phyloP scores from a whole-genome alignment of 345 rosid species.

The Eucalyptus rudis region DNA sequence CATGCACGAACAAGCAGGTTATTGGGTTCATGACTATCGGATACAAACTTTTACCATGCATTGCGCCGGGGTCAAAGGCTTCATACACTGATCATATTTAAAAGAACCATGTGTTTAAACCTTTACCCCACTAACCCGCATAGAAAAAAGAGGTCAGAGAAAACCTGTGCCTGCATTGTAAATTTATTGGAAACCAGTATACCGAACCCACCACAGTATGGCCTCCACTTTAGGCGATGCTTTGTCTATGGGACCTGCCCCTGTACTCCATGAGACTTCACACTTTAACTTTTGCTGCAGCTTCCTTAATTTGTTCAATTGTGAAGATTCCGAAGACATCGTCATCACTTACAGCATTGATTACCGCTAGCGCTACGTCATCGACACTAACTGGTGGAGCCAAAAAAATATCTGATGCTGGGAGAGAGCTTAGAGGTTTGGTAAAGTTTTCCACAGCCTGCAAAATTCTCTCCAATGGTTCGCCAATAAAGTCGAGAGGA shows the following conservation, averaged over 20 bases:
- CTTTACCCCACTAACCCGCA: not conserved
- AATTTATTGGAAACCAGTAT: not conserved
- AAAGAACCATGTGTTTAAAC: not conserved
- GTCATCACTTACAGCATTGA: constrained; percentile 57
- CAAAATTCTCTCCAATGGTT: constrained; percentile 58
- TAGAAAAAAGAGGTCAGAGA: not conserved
- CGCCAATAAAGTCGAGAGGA: constrained; percentile 71
- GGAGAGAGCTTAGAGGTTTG: constrained; percentile 57
- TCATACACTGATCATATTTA: not conserved
- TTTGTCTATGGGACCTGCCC: not conserved
- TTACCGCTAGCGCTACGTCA: constrained; percentile 65
- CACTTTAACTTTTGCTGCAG: constrained; percentile 52
- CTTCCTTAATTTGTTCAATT: constrained; percentile 92
- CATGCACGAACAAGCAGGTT: not conserved
- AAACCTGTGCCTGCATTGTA: not conserved
- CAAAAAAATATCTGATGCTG: constrained; percentile 70
- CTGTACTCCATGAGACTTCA: not conserved
- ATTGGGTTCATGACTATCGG: not conserved
- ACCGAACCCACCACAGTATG: not conserved
- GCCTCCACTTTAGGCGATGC: not conserved
- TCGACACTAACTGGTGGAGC: constrained; percentile 78
- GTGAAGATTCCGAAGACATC: constrained; percentile 82
- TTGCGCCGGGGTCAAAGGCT: not conserved
- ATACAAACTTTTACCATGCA: not conserved
- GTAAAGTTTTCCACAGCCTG: constrained; percentile 40